Percentiles rank a stretch among this genome's conserved stretches.
Evolutionary conservation across 2,329 filamentous ascomycete species (phyloP).

Genomic region (Allantophomopsis lycopodina): DNA sequence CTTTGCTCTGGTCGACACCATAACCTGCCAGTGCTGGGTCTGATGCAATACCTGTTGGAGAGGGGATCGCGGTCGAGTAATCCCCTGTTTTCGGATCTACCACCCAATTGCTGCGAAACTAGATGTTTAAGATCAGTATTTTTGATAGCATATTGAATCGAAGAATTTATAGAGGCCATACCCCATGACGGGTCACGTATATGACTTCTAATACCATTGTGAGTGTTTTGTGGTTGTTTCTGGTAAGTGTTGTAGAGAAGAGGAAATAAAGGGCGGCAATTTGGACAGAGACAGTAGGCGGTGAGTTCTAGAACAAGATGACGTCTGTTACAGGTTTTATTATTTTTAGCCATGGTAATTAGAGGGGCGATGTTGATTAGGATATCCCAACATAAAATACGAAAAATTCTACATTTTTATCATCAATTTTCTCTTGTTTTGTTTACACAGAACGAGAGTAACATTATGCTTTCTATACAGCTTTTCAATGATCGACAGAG

Average conservation of each 20-base stretch:
- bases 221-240: slow-evolving; percentile 1
- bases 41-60: slow-evolving; percentile 76
- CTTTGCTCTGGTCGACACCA: slow-evolving; percentile 68
- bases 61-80: slow-evolving; percentile 60
- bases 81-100: slow-evolving; percentile 69
- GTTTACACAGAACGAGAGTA: no score
- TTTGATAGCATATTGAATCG: slow-evolving; percentile 3
- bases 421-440: no score
- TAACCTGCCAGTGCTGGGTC: slow-evolving; percentile 82
- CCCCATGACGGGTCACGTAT: slow-evolving; percentile 63
- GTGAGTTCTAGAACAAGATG: neutral
- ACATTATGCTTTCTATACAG: no score
- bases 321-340: no score
- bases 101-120: slow-evolving; percentile 87
- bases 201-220: slow-evolving; percentile 44
- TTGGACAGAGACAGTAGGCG: neutral
- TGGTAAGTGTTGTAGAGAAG: neutral
- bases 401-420: no score
- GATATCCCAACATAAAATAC: no score
- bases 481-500: no score
- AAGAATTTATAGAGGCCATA: slow-evolving; percentile 28
- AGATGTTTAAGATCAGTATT: slow-evolving; percentile 8
- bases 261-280: neutral
- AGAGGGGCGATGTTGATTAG: no score
- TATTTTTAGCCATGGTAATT: no score